Evolutionary conservation across 768 basidiomycete genomes (phyloP).

Genomic region (Trametopsis cervina): DNA sequence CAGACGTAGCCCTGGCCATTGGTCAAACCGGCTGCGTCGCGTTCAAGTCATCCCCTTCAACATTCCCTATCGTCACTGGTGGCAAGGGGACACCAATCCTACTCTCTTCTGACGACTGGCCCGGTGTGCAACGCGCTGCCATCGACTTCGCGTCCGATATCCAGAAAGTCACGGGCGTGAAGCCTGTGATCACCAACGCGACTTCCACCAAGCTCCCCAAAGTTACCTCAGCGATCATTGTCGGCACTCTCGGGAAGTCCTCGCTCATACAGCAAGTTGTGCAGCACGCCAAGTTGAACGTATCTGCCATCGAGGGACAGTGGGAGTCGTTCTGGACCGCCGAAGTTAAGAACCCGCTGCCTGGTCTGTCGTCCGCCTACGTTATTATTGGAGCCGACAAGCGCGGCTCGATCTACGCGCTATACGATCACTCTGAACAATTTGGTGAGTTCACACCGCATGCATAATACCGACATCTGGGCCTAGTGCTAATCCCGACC

Average conservation of each 20-base stretch:
- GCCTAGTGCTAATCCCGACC: no score
- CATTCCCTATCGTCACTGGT: conserved; percentile 39
- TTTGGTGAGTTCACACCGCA: conserved; percentile 34
- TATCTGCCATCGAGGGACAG: conserved; percentile 49
- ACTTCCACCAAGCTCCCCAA: conserved; percentile 16
- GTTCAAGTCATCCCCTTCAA: conserved; percentile 27
- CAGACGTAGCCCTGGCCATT: conserved; percentile 29
- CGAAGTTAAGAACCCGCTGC: conserved; percentile 47
- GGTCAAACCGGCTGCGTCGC: conserved; percentile 44
- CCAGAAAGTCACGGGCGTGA: conserved; percentile 47
- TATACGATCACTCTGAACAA: conserved; percentile 67
- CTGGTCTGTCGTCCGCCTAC: conserved; percentile 53
- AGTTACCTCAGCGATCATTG: conserved; percentile 42
- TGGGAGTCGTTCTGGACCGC: conserved; percentile 60
- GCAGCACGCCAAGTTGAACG: conserved; percentile 45
- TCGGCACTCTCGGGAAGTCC: conserved; percentile 58
- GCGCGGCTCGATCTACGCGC: conserved; percentile 57
- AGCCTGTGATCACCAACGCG: conserved; percentile 44
- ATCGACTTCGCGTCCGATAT: conserved; percentile 57
- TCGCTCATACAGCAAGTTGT: conserved; percentile 46
- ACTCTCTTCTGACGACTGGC: conserved; percentile 51
- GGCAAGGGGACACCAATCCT: conserved; percentile 42
- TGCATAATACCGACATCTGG: neutral
- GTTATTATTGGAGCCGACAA: conserved; percentile 66
- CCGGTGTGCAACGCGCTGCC: conserved; percentile 55